Evolutionary conservation across 1,139 yeast species (phyloP), one percentile per base, ranked within the genome.

Genomic region (Kodamaea ohmeri): DNA sequence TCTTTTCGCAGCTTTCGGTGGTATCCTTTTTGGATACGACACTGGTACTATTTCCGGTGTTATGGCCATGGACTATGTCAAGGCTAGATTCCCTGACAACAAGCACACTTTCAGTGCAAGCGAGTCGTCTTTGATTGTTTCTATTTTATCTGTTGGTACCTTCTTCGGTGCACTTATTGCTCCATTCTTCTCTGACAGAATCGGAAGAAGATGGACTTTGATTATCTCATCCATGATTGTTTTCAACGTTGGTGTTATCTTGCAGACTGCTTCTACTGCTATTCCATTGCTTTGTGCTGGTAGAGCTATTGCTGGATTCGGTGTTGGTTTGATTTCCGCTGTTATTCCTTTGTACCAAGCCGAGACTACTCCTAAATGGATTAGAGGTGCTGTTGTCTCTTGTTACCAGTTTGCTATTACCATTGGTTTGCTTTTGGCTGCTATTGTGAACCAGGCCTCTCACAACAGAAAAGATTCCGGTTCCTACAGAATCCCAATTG

Each of bases 21-120:
- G 87, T 53, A 48, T 79, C 52, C 77, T 81, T 45, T 83, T 73
- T 56, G 89, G 89, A 47, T 82, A 81, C 75, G 89, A 82, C 64
- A 81, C 89, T 21, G 89, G 90, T 64, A 80, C 88, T 49, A 82
- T 83, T 54, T 76, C 84, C 26, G 95, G 95, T 53, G 80, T 84
- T 51, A 73, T 83, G 55, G 80, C 80, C 52, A 82, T 83, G 86
- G 63, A 75, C 4, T 80, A 78, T 50, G 88, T 81, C 56, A 65
- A 61, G 38, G 53, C 58, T 27, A 67, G 76, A 47, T 84, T 82
- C 53, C 70, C 73, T 20, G 51, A 54, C 19, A 59, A 65, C 47
- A 27, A 48, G 41, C 80, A 80, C 45, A 58, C 34, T 4, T 47
- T 46, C 40, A 34, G 45, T 19, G 72, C 81, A 25, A 71, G 71